Evolutionary conservation across 2,329 filamentous ascomycete genomes (phyloP), one percentile per base, ranked within the genome.

Genomic region (Myriosclerotinia scirpicola): DNA sequence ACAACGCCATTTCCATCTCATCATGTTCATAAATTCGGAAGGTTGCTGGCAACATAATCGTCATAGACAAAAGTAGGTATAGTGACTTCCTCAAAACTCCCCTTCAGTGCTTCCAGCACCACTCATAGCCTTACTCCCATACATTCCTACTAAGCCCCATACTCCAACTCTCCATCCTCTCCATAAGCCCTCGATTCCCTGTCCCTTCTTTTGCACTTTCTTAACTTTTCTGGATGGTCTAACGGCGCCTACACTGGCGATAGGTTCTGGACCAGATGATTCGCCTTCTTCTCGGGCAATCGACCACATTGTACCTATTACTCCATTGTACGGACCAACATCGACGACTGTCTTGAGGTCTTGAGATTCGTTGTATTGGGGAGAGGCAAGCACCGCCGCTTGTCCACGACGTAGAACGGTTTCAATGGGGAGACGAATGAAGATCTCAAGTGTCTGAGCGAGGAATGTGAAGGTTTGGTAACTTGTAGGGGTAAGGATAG

Each of bases 391-490:
- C 0, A 92, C 87, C 1, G 88, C 83, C 67, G 95, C 89, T 78
- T 99, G 95, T 6, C 92, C 94, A 68, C 95, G 87, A 58, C 95
- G 89, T 9, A 98, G 84, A 20, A 97, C 90, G 0, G 94, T 98
- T 79, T 99, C 95, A 5, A 98, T 82, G 0, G 95, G 95, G 15
- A 98, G 86, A 75, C 94, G 93, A 71, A 97, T 79, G 73, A 95
- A 90, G 42, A 98, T 85, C 59, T 96, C 93, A 2, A 87, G 83
- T 0, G 89, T 88, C 2, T 91, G 93, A 17, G 91, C 87, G 71
- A 91, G 82, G 79, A 98, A 97, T 64, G 91, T 91, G 74, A 88
- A 87, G 55, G 97, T 76, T 26, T 90, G 92, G 81, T 96, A 98
- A 17, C 90, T 85, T 54, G 88, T 87, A 0, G 95, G 93, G 7